These are phyloP conservation scores for Phlyctochytrium arcticum DNA, from an alignment of 192 early-diverging fungal species.

Conservation along the genomic window DNA sequence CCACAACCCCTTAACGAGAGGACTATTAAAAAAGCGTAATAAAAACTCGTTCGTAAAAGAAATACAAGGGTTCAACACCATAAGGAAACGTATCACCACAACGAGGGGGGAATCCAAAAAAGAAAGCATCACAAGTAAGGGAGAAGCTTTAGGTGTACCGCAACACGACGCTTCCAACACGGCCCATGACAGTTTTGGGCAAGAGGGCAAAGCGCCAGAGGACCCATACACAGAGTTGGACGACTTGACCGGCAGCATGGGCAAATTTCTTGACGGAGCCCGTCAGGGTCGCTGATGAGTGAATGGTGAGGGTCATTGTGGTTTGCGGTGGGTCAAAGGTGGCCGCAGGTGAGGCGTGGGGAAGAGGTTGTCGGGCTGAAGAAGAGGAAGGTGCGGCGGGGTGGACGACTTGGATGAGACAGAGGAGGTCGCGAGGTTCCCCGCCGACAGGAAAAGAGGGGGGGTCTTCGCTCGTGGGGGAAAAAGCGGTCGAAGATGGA, in stretches of 20 bases:
- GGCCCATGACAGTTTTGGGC: not conserved
- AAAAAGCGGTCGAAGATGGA: conserved; percentile 4
- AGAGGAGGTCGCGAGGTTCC: conserved; percentile 6
- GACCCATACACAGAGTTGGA: not conserved
- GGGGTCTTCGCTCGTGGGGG: not conserved
- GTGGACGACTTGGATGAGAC: conserved; percentile 15
- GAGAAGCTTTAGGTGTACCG: too few relatives aligned
- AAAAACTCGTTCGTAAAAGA: too few relatives aligned
- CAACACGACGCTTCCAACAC: not conserved
- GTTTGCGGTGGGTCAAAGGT: too few relatives aligned
- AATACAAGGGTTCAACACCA: too few relatives aligned
- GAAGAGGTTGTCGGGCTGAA: not conserved
- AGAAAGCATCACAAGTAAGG: too few relatives aligned
- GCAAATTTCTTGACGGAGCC: not conserved
- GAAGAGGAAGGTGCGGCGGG: not conserved
- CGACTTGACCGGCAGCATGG: not conserved
- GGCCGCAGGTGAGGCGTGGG: too few relatives aligned
- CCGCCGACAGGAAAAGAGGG: not conserved
- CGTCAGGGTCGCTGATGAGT: too few relatives aligned
- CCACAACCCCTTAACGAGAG: too few relatives aligned
- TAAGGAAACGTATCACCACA: too few relatives aligned
- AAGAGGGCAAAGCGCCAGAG: not conserved
- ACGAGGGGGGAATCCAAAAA: too few relatives aligned
- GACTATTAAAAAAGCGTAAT: too few relatives aligned
- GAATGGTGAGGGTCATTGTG: too few relatives aligned